phyloP scores from a whole-genome alignment of 2,329 filamentous ascomycete genomes.

The Trichophyton schoenleinii region DNA sequence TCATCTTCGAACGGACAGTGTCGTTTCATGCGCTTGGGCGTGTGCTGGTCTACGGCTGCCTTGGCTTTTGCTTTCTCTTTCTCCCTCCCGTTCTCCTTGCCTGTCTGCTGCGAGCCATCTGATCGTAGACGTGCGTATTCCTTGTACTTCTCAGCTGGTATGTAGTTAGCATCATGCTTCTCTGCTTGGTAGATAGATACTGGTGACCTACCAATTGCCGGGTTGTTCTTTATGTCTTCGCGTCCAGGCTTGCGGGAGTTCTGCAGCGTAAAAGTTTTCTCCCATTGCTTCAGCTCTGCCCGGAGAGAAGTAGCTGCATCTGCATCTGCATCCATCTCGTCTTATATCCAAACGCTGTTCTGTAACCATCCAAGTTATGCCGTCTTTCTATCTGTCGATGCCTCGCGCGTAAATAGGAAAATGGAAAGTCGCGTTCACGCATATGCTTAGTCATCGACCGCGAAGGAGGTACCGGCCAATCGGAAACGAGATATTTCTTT shows the following conservation, averaged over 20 bases:
- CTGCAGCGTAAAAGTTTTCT: conserved; percentile 32
- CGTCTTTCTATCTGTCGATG: background rate
- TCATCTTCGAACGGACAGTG: conserved; percentile 2
- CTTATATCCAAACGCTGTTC: background rate
- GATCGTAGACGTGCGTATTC: conserved; percentile 33
- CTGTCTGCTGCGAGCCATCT: conserved; percentile 1
- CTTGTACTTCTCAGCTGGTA: conserved; percentile 37
- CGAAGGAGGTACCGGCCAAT: background rate
- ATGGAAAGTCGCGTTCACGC: background rate
- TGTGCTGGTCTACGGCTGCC: background rate
- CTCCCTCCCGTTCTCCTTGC: background rate
- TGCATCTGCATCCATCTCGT: background rate
- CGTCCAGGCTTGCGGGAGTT: conserved; percentile 36
- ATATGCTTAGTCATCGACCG: background rate
- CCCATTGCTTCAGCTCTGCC: conserved; percentile 37
- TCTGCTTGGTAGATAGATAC: background rate
- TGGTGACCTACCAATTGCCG: conserved; percentile 28
- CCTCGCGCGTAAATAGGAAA: background rate
- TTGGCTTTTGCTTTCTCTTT: conserved; percentile 10
- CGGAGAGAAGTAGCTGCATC: conserved; percentile 25
- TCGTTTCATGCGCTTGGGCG: conserved; percentile 10
- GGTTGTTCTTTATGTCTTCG: conserved; percentile 37
- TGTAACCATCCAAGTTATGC: background rate
- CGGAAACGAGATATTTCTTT: background rate
- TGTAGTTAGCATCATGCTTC: background rate